Evolutionary conservation across 306 rosid genomes (phyloP).

Genomic region (Begonia masoniana): DNA sequence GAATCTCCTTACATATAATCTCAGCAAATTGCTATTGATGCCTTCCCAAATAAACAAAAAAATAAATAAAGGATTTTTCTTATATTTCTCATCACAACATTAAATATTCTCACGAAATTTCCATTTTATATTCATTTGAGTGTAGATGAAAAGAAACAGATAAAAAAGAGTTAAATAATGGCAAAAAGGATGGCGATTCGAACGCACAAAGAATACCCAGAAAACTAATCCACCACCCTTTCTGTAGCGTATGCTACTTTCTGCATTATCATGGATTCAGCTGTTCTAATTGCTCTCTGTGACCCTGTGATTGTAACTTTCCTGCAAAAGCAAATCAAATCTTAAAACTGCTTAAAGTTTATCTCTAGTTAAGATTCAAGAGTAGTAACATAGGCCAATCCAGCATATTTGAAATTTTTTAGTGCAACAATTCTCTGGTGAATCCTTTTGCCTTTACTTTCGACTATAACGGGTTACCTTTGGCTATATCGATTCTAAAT

Average conservation of each 20-base stretch:
- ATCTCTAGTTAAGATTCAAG: too few species aligned
- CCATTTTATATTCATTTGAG: conserved; percentile 20
- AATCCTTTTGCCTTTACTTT: too few species aligned
- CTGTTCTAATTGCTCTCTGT: conserved; percentile 78
- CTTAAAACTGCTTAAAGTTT: neutral
- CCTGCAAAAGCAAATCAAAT: conserved; percentile 33
- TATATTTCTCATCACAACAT: neutral
- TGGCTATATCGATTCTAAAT: neutral
- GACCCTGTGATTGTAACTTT: conserved; percentile 96
- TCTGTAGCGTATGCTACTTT: conserved; percentile 87
- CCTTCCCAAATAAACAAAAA: neutral
- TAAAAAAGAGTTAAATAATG: too few species aligned
- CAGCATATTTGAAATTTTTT: too few species aligned
- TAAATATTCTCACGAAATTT: neutral
- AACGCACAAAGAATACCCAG: conserved; percentile 22
- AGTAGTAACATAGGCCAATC: too few species aligned
- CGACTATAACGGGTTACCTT: too few species aligned
- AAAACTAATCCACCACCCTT: conserved; percentile 42
- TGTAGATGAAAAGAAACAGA: conserved; percentile 18
- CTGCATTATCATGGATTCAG: conserved; percentile 89
- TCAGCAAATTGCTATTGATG: neutral
- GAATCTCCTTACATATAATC: neutral
- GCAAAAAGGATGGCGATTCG: conserved; percentile 24
- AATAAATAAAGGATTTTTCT: neutral
- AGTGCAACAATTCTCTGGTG: too few species aligned